These are phyloP conservation scores for Guyanaporus albipodus DNA, from an alignment of 768 basidiomycete genomes.

Conservation along the genomic window DNA sequence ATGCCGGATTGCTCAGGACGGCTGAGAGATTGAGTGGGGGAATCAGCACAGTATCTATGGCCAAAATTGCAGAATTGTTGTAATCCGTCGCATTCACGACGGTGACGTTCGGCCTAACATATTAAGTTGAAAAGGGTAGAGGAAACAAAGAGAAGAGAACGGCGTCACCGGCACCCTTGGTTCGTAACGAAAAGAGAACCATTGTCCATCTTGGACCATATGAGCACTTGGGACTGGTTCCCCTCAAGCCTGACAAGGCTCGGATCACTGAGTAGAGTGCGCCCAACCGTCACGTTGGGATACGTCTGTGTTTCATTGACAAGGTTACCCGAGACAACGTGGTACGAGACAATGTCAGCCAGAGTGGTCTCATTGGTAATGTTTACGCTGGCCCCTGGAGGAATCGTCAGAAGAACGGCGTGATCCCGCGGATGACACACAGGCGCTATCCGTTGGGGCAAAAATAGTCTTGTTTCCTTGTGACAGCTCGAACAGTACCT, in stretches of 20 bases:
- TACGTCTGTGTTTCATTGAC: constrained; percentile 37
- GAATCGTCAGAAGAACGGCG: constrained; percentile 1
- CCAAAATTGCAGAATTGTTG: constrained; percentile 43
- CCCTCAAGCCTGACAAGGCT: constrained; percentile 53
- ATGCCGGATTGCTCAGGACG: constrained; percentile 35
- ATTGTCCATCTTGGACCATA: constrained; percentile 37
- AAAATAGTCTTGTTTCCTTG: constrained; percentile 50
- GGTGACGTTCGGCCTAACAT: constrained; percentile 31
- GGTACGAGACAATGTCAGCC: constrained; percentile 52
- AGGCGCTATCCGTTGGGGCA: constrained; percentile 52
- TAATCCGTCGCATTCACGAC: constrained; percentile 38
- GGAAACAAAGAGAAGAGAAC: background rate
- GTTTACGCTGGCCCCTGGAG: constrained; percentile 5
- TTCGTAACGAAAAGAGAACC: constrained; percentile 47
- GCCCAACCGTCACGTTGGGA: constrained; percentile 60
- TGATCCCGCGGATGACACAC: constrained; percentile 32
- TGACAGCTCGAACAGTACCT: constrained; percentile 41
- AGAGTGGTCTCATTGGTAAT: constrained; percentile 35
- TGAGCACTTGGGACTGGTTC: constrained; percentile 53
- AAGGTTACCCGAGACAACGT: constrained; percentile 53
- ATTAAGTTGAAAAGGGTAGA: background rate
- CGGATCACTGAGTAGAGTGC: constrained; percentile 54
- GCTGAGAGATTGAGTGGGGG: constrained; percentile 47
- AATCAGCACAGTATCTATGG: constrained; percentile 47
- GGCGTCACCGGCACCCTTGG: constrained; percentile 43